Conservation (phyloP, 768 basidiomycete genomes). For the Lentinula aciculospora region DNA sequence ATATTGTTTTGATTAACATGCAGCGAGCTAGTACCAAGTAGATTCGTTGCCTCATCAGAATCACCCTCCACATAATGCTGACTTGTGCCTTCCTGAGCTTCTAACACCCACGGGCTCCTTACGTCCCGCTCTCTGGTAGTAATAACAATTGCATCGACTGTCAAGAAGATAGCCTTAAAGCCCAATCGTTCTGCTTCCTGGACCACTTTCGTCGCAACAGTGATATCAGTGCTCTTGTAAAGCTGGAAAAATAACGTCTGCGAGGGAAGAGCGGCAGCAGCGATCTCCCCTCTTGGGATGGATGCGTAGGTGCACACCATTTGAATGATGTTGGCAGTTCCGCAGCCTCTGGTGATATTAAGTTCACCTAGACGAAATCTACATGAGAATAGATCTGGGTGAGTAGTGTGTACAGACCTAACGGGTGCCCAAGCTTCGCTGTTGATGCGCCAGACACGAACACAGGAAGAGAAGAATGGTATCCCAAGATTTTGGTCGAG, state of each 20-base stretch:
- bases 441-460: slow-evolving; percentile 82
- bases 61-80: slow-evolving; percentile 18
- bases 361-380: slow-evolving; percentile 52
- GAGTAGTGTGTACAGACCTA: slow-evolving; percentile 14
- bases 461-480: slow-evolving; percentile 66
- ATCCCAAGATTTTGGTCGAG: slow-evolving; percentile 71
- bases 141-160: slow-evolving; percentile 83
- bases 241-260: slow-evolving; percentile 79
- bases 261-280: slow-evolving; percentile 42
- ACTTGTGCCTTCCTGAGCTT: slow-evolving; percentile 45
- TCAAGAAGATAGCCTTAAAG: slow-evolving; percentile 86
- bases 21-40: slow-evolving; percentile 58
- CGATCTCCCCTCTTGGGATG: slow-evolving; percentile 58
- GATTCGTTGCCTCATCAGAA: slow-evolving; percentile 22
- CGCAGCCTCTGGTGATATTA: slow-evolving; percentile 73
- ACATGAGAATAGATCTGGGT: background rate
- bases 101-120: slow-evolving; percentile 49
- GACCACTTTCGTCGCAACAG: slow-evolving; percentile 62
- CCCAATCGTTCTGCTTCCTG: slow-evolving; percentile 66
- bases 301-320: slow-evolving; percentile 82
- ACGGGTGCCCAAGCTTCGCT: slow-evolving; percentile 83
- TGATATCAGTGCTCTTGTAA: slow-evolving; percentile 74
- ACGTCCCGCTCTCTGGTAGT: slow-evolving; percentile 79
- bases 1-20: slow-evolving; percentile 36
- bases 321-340: slow-evolving; percentile 66